Evolutionary conservation across 1,284 basidiomycete species (phyloP), one percentile per base, ranked within the genome.

Genomic region (Coniophora puteana): DNA sequence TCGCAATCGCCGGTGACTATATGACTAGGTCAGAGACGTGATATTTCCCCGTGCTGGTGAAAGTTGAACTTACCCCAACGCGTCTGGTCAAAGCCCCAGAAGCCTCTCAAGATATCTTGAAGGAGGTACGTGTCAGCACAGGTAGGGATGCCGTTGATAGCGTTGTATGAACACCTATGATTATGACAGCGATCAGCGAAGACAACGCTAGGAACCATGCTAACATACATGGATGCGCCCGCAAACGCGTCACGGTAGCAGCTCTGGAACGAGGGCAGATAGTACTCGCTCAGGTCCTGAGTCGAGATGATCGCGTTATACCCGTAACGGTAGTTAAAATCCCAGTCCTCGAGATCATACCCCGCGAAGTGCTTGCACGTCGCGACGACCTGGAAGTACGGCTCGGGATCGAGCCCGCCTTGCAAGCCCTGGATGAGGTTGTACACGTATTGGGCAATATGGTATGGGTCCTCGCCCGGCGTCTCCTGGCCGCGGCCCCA

Each of bases 401-500:
- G 67, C 36, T 65, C 53, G 2, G 76, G 74, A 40, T 75, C 71
- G 26, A 78, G 60, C 2, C 76, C 76, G 10, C 76, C 76, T 53
- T 79, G 76, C 3, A 79, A 61, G 1, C 76, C 77, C 7, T 70
- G 58, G 26, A 79, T 66, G 38, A 78, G 64, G 49, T 69, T 70
- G 53, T 68, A 68, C 18, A 77, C 74, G 46, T 79, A 80, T 59
- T 68, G 70, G 1, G 71, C 56, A 27, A 72, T 61, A 44, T 71
- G 74, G 57, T 69, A 73, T 0, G 76, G 69, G 39, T 80, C 77
- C 57, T 80, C 77, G 39, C 76, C 76, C 3, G 75, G 76, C 0
- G 76, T 78, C 55, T 78, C 77, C 48, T 78, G 76, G 4, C 76
- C 76, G 34, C 76, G 65, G 11, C 77, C 76, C 76, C 76, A 78